Base-by-base conservation (phyloP, 2,329 filamentous ascomycete species). In the Aspergillus ruber region DNA sequence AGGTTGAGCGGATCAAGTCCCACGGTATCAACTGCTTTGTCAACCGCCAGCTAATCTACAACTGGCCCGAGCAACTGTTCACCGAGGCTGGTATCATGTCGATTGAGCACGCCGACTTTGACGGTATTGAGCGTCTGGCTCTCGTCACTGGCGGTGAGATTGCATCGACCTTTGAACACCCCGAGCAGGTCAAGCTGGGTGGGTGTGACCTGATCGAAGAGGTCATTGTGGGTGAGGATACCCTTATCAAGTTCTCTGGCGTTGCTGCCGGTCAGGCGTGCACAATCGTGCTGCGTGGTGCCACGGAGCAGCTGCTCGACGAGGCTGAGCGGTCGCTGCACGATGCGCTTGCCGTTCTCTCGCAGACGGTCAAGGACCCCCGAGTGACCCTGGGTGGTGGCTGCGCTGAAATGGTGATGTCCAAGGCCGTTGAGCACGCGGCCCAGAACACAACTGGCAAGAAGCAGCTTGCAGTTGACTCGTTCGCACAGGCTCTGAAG, bases 11-110 rank as follows among this genome's bases (percentile, higher is more conserved):
- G 72, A 98, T 98, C 76, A 98, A 97, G 81, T 81, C 89, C 42
- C 93, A 98, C 65, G 93, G 93, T 50, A 96, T 98, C 75, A 98
- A 98, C 81, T 97, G 93, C 79, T 98, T 98, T 72, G 95, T 98
- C 72, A 98, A 98, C 81, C 81, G 93, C 60, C 93, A 98, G 71
- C 83, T 98, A 55, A 98, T 98, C 74, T 98, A 98, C 80, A 98
- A 98, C 79, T 98, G 93, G 93, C 93, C 93, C 5, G 93, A 98
- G 73, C 93, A 98, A 74, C 85, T 98, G 42, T 98, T 98, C 66
- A 90, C 91, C 32, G 93, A 98, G 69, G 91, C 90, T 6, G 93
- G 93, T 53, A 97, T 98, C 72, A 88, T 95, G 78, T 95, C 90
- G 23, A 98, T 98, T 60, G 93, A 98, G 76, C 93, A 98, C 69